Evolutionary conservation across 2,329 filamentous ascomycete species (phyloP), one percentile per base, ranked within the genome.

Genomic region (Aspergillus niger): DNA sequence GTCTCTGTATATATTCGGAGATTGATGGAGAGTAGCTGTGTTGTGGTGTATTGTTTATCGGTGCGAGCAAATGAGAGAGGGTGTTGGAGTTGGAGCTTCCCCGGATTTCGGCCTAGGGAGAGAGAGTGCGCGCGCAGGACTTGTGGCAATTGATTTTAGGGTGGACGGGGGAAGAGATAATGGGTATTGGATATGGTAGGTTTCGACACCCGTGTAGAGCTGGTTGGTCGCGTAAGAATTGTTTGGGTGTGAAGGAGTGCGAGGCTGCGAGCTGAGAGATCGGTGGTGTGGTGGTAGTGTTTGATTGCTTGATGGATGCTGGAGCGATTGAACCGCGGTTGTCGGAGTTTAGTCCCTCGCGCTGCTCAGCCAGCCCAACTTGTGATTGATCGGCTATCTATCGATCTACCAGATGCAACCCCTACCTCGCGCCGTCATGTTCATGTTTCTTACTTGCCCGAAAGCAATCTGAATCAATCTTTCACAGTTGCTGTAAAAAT

Each of bases 281-380:
- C 26, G 38, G 38, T 30, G 32, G 38, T 36, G 36, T 17, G 49
- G 50, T 49, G 48, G 50, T 47, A 51, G 47, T 57, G 55, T 50
- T 47, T 43, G 32, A 57, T 60, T 61, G 58, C 39, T 50, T 57
- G 58, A 58, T 52, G 55, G 20, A 36, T 36, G 32, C 13, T 36
- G 32, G 55, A 54, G 47, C 41, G 54, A 57, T 60, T 72, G 68
- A 66, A 66, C 72, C 72, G 72, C 72, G 72, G 72, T 66, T 72
- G 63, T 73, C 38, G 28, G 50, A 44, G 26, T 17, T 58, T 50
- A 26, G 32, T 36, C 32, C 32, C 32, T 36, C 11, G 13, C 10
- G 32, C 32, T 36, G 32, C 32, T 36, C 32, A 13, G 32, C 32
- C 32, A 36, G 32, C 32, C 32, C 32, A 6, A 36, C 32, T 36